Evolutionary conservation across 805 yeast species (phyloP).

Genomic region (Yarrowia keelungensis): DNA sequence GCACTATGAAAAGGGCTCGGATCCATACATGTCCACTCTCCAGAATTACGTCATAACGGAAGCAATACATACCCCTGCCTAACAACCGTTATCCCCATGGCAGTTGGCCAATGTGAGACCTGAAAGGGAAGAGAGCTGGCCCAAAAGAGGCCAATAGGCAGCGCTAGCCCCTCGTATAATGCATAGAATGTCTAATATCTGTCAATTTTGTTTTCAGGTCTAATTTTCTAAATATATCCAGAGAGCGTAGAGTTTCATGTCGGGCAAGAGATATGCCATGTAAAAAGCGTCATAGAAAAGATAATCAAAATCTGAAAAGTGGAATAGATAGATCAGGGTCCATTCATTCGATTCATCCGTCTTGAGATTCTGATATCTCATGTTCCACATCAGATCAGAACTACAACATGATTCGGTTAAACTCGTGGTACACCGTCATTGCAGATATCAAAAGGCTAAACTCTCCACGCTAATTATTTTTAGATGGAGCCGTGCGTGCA

Average conservation of each 20-base stretch:
- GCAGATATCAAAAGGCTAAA: slow-evolving; percentile 10
- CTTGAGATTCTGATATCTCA: too few species aligned
- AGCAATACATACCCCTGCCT: slow-evolving; percentile 16
- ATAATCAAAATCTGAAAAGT: background rate
- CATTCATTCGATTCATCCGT: background rate
- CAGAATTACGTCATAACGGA: slow-evolving; percentile 4
- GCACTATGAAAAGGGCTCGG: too few species aligned
- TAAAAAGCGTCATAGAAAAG: background rate
- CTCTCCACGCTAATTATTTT: slow-evolving; percentile 9
- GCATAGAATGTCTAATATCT: slow-evolving; percentile 17
- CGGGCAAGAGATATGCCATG: background rate
- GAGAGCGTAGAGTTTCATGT: background rate
- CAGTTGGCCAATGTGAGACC: slow-evolving; percentile 9
- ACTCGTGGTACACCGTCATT: slow-evolving; percentile 1
- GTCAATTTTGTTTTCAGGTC: slow-evolving; percentile 3
- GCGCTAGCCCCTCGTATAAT: slow-evolving; percentile 18
- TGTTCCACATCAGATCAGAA: too few species aligned
- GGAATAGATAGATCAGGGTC: background rate
- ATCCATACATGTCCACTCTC: too few species aligned
- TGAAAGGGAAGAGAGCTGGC: background rate
- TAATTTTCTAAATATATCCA: slow-evolving; percentile 14
- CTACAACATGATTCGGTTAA: background rate
- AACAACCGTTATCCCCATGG: slow-evolving; percentile 6
- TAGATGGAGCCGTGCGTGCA: slow-evolving; percentile 28
- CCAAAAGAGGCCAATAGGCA: slow-evolving; percentile 1